A percentile compares a stretch with the other conserved stretches of the same genome.
Conservation (phyloP, 2,329 filamentous ascomycete genomes). For the Calonectria ilicicola region DNA sequence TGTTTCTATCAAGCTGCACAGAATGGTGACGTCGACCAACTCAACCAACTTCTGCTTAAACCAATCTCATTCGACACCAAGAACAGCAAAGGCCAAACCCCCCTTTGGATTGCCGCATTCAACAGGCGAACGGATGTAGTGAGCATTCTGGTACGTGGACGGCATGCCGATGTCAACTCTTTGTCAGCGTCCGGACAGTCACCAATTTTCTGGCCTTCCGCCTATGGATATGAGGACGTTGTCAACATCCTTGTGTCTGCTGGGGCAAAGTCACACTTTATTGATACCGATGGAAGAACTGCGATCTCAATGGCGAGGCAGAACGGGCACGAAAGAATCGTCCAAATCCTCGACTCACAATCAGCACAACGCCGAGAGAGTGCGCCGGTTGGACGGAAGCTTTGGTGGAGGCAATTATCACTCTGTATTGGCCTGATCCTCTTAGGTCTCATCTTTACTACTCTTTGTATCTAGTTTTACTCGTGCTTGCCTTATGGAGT, state of each 20-base stretch:
- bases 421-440: neutral
- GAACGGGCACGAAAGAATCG: neutral
- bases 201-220: slow-evolving; percentile 1
- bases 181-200: neutral
- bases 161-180: neutral
- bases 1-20: neutral
- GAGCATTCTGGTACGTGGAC: neutral
- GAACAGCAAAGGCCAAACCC: neutral
- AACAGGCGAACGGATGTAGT: neutral
- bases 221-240: neutral
- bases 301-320: neutral
- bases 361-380: neutral
- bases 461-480: too few relatives aligned
- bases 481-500: too few relatives aligned
- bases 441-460: neutral
- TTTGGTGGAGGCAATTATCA: neutral
- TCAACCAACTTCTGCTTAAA: neutral
- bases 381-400: neutral
- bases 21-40: neutral
- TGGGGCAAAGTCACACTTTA: neutral
- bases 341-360: slow-evolving; percentile 1
- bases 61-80: neutral
- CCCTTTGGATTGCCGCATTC: neutral
- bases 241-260: neutral
- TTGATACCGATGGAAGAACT: too few relatives aligned